Conservation (phyloP, 2,329 filamentous ascomycete species). For the Phaeosphaeriaceae sp. region DNA sequence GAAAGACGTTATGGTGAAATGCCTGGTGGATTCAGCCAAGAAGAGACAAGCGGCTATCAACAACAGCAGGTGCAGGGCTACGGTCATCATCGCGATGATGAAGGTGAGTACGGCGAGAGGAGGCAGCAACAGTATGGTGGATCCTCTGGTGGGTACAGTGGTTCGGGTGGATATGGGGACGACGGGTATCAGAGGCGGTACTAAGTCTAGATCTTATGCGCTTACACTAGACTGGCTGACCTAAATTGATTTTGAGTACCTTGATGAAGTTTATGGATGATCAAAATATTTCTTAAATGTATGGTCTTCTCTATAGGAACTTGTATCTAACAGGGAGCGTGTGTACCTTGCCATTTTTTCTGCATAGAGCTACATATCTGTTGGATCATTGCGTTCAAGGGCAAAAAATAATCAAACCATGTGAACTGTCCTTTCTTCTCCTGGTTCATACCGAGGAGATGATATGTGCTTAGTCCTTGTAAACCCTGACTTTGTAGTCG, state of each 20-base stretch:
- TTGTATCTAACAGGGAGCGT: too few species aligned
- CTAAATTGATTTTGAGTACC: too few species aligned
- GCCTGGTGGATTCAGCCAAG: constrained; percentile 5
- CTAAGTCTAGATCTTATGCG: constrained; percentile 2
- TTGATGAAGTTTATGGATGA: too few species aligned
- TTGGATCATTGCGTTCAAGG: too few species aligned
- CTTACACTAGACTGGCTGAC: too few species aligned
- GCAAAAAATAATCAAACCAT: too few species aligned
- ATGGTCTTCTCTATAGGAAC: too few species aligned
- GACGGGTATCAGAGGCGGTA: constrained; percentile 29
- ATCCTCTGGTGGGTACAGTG: constrained; percentile 20
- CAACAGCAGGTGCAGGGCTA: constrained; percentile 11
- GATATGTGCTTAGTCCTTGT: constrained; percentile 31
- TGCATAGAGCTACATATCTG: too few species aligned
- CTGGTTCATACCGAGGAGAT: too few species aligned
- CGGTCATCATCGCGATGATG: constrained; percentile 16
- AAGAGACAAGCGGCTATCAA: constrained; percentile 11
- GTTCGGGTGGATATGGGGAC: constrained; percentile 22
- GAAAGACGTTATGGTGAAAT: constrained; percentile 30
- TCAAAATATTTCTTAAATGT: too few species aligned
- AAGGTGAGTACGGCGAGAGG: constrained; percentile 21
- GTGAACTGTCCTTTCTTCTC: too few species aligned
- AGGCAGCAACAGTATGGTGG: constrained; percentile 21
- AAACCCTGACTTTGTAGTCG: constrained; percentile 45
- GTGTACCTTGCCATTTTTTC: too few species aligned